These are phyloP conservation scores for Gossypioides kirkii DNA, from an alignment of 345 rosid genomes.

Conservation along the genomic window DNA sequence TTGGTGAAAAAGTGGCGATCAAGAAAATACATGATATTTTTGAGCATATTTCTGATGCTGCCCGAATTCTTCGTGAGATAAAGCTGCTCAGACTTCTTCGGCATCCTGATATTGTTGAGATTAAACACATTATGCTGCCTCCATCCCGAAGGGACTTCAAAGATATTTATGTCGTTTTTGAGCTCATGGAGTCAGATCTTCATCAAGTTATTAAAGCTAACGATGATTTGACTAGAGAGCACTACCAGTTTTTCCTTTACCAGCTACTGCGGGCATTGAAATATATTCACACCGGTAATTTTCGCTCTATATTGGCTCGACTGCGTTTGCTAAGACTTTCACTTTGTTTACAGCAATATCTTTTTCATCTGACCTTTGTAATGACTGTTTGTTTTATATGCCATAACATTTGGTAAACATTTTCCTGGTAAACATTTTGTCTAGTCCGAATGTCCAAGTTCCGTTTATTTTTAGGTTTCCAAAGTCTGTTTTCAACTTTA, in stretches of 20 bases:
- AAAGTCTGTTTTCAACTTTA: neutral
- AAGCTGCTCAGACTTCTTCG: slow-evolving; percentile 79
- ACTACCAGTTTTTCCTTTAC: slow-evolving; percentile 90
- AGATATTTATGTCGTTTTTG: slow-evolving; percentile 95
- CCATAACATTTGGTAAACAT: neutral
- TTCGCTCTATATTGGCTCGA: neutral
- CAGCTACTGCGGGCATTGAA: slow-evolving; percentile 91
- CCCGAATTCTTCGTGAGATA: slow-evolving; percentile 87
- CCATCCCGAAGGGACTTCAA: slow-evolving; percentile 90
- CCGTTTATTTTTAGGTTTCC: neutral
- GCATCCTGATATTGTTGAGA: slow-evolving; percentile 94
- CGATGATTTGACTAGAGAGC: slow-evolving; percentile 92
- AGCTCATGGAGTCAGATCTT: slow-evolving; percentile 97
- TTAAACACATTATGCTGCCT: slow-evolving; percentile 93
- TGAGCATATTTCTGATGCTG: slow-evolving; percentile 92
- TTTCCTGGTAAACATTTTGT: neutral
- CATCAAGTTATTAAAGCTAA: slow-evolving; percentile 98
- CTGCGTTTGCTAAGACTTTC: neutral
- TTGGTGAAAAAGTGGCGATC: slow-evolving; percentile 84
- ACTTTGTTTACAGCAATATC: neutral
- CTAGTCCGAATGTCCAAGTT: neutral
- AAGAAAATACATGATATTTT: slow-evolving; percentile 89
- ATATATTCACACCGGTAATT: slow-evolving; percentile 86
- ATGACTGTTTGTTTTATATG: neutral
- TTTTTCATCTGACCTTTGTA: slow-evolving; percentile 4